Conservation (phyloP, 2,329 filamentous ascomycete genomes). For the Magnaporthiopsis poae region DNA sequence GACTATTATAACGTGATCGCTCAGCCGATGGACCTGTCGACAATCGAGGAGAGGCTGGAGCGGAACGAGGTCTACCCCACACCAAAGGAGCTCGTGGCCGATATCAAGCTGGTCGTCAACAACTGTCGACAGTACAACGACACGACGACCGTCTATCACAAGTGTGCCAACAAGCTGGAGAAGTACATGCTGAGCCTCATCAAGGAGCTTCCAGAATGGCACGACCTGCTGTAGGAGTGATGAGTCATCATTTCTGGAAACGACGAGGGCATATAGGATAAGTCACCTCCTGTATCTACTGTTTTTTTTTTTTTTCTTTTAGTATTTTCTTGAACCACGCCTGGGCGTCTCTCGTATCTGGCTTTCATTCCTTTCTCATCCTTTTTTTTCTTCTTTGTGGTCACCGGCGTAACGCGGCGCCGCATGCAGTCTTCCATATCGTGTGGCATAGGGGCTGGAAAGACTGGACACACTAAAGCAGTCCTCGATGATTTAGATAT, state of each 20-base stretch:
- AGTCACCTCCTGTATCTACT: not conserved
- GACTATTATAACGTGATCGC: conserved; percentile 74
- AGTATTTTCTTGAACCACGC: not conserved
- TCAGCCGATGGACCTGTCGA: conserved; percentile 65
- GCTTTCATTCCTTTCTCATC: not conserved
- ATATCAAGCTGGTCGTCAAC: conserved; percentile 61
- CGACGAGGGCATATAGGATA: not conserved
- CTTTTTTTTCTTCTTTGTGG: not conserved
- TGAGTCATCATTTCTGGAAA: not conserved
- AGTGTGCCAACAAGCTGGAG: conserved; percentile 60
- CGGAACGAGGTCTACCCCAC: conserved; percentile 56
- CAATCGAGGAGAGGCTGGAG: conserved; percentile 65
- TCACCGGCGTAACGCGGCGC: no score
- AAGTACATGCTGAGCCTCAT: conserved; percentile 66
- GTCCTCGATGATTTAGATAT: not conserved
- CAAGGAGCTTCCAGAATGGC: conserved; percentile 62
- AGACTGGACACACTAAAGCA: not conserved
- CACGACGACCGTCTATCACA: conserved; percentile 64
- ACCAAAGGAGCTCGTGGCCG: conserved; percentile 62
- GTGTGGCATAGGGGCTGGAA: no score
- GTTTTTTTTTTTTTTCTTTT: not conserved
- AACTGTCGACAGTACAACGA: conserved; percentile 69
- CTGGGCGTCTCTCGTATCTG: not conserved
- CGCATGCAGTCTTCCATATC: not conserved
- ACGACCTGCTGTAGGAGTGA: conserved; percentile 12